Evolutionary conservation across 768 basidiomycete species (phyloP), one percentile per base, ranked within the genome.

Genomic region (Hygrocybe punicea): DNA sequence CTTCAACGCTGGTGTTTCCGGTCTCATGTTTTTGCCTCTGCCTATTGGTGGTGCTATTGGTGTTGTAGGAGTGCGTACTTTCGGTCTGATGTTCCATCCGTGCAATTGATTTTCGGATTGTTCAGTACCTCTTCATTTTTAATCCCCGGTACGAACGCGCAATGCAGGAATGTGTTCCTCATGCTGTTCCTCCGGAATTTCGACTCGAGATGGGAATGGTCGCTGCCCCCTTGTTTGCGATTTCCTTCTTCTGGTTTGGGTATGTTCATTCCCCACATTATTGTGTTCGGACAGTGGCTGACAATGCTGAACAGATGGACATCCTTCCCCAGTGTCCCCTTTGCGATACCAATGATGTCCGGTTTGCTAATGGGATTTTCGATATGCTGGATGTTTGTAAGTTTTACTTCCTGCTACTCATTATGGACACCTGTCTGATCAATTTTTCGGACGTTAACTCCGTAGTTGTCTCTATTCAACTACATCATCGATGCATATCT

Each of bases 211-310:
- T 78, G 45, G 77, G 76, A 0, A 71, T 86, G 57, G 64, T 80
- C 57, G 80, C 76, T 2, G 77, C 80, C 0, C 85, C 84, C 0
- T 58, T 84, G 14, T 77, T 83, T 57, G 70, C 80, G 14, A 49
- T 74, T 19, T 77, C 81, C 4, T 81, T 86, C 67, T 87, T 88
- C 69, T 85, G 85, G 85, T 84, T 87, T 63, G 79, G 71, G 76
- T 81, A 58, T 63, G 76, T 71, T 7, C 2, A 47, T 2, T 3
- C 45, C 7, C 39, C 13, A 24, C n/a, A n/a, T n/a, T n/a, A n/a
- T n/a, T n/a, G n/a, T n/a, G 6, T 44, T 17, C 21, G 6, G 48
- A 34, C 35, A 45, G 19, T 11, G 47, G 8, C 23, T 42, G n/a
- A 37, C 50, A 23, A 19, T 5, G 24, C 48, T 49, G n/a, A 19